These are phyloP conservation scores for Corynespora cassiicola DNA, from an alignment of 2,329 filamentous ascomycete genomes.

Conservation along the genomic window DNA sequence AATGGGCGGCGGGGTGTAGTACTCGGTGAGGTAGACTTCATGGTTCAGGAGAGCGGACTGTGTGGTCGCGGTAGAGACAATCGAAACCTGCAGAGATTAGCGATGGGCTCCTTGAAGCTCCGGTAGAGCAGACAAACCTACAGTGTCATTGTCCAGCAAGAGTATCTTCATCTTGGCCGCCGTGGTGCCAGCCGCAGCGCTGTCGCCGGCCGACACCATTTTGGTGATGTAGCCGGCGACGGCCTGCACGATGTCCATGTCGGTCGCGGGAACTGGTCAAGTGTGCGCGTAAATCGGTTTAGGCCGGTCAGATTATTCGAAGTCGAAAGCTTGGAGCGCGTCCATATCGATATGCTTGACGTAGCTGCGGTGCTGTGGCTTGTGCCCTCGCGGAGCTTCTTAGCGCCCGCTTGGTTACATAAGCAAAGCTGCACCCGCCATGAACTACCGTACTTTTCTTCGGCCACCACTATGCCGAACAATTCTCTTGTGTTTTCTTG, in stretches of 20 bases:
- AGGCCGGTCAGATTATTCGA: neutral
- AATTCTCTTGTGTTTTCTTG: no score
- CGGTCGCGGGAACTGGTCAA: slow-evolving; percentile 2
- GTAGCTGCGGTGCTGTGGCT: slow-evolving; percentile 14
- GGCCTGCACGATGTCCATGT: slow-evolving; percentile 93
- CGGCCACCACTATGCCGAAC: no score
- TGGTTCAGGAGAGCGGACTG: slow-evolving; percentile 94
- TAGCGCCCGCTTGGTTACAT: no score
- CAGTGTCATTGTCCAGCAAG: slow-evolving; percentile 89
- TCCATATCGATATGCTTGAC: slow-evolving; percentile 15
- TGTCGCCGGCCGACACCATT: slow-evolving; percentile 88
- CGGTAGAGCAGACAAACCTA: slow-evolving; percentile 57
- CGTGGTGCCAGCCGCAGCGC: slow-evolving; percentile 67
- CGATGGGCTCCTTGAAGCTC: neutral
- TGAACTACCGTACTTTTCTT: no score
- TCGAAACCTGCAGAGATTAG: slow-evolving; percentile 67
- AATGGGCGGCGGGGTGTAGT: slow-evolving; percentile 26
- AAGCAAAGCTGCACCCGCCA: no score
- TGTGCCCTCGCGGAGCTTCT: slow-evolving; percentile 11
- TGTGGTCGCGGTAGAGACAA: slow-evolving; percentile 93
- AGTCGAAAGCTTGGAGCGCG: slow-evolving; percentile 1
- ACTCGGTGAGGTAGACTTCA: slow-evolving; percentile 96
- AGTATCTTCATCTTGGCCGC: slow-evolving; percentile 98
- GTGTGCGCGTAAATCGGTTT: neutral
- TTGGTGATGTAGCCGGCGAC: slow-evolving; percentile 95